Percentiles rank a stretch among this genome's conserved stretches.
Conservation (phyloP, 1,139 yeast genomes). For the Scheffersomyces segobiensis region DNA sequence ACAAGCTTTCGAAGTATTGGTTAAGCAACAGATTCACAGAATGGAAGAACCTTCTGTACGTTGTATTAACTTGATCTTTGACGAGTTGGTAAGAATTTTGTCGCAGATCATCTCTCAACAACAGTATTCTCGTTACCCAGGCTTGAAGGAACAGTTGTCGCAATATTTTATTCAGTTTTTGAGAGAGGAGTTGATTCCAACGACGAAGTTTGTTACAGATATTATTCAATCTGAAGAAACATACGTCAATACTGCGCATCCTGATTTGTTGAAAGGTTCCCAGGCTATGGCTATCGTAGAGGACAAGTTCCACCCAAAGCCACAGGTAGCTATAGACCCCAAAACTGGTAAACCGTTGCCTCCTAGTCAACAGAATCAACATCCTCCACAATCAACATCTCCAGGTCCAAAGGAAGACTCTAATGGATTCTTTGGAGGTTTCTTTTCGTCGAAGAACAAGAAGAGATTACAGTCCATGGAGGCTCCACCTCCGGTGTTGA, state of each 20-base stretch:
- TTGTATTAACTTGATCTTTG: slow-evolving; percentile 88
- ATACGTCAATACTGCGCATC: slow-evolving; percentile 96
- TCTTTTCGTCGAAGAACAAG: slow-evolving; percentile 89
- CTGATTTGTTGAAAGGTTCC: slow-evolving; percentile 90
- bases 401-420: slow-evolving; percentile 35
- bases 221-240: slow-evolving; percentile 85
- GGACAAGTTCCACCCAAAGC: slow-evolving; percentile 83
- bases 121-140: slow-evolving; percentile 85
- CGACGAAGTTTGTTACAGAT: slow-evolving; percentile 81
- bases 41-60: slow-evolving; percentile 93
- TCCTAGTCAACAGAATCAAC: slow-evolving; percentile 42
- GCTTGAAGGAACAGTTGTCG: slow-evolving; percentile 81
- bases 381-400: slow-evolving; percentile 26
- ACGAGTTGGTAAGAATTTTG: slow-evolving; percentile 88
- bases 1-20: slow-evolving; percentile 94
- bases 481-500: slow-evolving; percentile 92
- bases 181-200: slow-evolving; percentile 79
- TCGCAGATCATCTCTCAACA: slow-evolving; percentile 83
- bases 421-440: slow-evolving; percentile 90
- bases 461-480: slow-evolving; percentile 95
- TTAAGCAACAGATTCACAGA: slow-evolving; percentile 90
- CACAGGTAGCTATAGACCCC: slow-evolving; percentile 83
- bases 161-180: slow-evolving; percentile 78
- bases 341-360: slow-evolving; percentile 83
- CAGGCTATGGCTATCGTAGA: slow-evolving; percentile 95